Evolutionary conservation across 257 asterid genomes (phyloP).

Genomic region (Cinchona pubescens): DNA sequence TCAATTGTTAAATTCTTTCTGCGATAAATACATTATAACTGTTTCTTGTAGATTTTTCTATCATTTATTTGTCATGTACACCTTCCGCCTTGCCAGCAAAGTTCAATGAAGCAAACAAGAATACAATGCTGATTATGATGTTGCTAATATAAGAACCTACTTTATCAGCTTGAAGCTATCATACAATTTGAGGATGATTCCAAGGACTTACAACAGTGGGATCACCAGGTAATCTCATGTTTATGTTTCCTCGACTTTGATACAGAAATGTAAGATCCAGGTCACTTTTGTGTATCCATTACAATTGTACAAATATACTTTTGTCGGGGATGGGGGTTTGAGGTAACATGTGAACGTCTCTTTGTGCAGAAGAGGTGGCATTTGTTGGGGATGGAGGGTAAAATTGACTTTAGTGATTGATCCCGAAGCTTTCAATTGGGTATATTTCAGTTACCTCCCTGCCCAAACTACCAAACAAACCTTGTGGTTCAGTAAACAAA

Average conservation of each 20-base stretch:
- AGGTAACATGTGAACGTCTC: no score
- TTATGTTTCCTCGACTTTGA: background rate
- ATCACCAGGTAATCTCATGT: conserved; percentile 68
- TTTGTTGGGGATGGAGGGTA: no score
- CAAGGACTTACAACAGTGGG: conserved; percentile 95
- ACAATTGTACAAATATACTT: background rate
- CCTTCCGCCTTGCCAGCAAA: background rate
- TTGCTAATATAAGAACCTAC: conserved; percentile 5
- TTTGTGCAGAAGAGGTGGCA: no score
- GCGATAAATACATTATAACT: background rate
- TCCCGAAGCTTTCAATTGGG: no score
- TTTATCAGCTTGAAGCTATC: conserved; percentile 78
- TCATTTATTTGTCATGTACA: background rate
- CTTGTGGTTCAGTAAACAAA: no score
- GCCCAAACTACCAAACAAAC: no score
- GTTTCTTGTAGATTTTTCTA: background rate
- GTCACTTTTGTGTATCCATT: background rate
- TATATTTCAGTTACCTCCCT: no score
- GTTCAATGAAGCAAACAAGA: background rate
- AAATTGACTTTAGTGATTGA: no score
- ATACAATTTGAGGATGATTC: conserved; percentile 98
- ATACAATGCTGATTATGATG: background rate
- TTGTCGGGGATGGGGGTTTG: no score
- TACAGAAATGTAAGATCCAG: background rate
- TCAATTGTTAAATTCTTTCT: background rate